Evolutionary conservation across 148 eudicot genomes (phyloP).

Genomic region (Chenopodium formosanum): DNA sequence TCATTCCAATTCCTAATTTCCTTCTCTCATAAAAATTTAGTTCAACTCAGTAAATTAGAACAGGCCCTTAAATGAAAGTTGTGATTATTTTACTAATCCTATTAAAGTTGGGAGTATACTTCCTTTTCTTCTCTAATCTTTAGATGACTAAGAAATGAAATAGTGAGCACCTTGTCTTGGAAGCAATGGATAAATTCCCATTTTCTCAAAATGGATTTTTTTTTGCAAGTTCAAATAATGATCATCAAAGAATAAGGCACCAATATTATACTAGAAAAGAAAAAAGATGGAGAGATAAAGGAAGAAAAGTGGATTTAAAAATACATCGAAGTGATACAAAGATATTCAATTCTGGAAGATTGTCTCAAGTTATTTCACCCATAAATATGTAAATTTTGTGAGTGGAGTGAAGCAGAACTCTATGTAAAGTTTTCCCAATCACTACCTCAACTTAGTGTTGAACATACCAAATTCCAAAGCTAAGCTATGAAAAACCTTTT

Average conservation of each 20-base stretch:
- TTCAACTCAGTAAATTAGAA: no score
- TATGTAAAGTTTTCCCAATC: slow-evolving; percentile 10
- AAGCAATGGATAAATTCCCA: slow-evolving; percentile 68
- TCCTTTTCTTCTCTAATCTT: no score
- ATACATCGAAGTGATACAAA: not conserved
- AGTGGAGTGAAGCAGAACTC: not conserved
- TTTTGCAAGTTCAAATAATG: not conserved
- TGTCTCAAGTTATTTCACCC: not conserved
- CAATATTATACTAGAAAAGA: not conserved
- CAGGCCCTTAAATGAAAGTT: no score
- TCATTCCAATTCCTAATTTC: no score
- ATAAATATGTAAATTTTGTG: not conserved
- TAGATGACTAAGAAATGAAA: not conserved
- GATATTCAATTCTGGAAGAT: not conserved
- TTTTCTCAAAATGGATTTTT: not conserved
- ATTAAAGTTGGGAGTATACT: no score
- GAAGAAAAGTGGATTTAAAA: not conserved
- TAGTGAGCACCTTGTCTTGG: slow-evolving; percentile 18
- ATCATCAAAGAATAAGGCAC: not conserved
- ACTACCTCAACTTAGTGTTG: slow-evolving; percentile 11
- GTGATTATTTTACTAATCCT: no score
- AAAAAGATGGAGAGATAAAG: slow-evolving; percentile 13
- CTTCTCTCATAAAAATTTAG: no score
- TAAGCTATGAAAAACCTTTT: slow-evolving; percentile 30
- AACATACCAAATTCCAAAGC: not conserved